These are phyloP conservation scores for Penicillium sp. DNA, from an alignment of 2,329 filamentous ascomycete species.

Conservation along the genomic window DNA sequence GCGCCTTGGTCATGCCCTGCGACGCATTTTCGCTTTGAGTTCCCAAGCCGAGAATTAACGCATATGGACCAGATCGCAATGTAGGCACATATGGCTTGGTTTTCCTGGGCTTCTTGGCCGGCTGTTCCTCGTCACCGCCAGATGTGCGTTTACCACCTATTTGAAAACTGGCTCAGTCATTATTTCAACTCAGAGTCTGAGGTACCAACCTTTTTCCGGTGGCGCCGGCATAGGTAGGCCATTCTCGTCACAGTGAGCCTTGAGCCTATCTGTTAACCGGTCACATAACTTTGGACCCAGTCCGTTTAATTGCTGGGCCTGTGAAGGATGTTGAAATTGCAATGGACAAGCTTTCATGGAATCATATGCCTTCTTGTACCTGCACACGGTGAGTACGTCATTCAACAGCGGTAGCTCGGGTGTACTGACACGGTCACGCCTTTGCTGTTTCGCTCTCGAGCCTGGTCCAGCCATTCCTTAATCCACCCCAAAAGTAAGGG, in stretches of 20 bases:
- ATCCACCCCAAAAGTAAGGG: constrained; percentile 72
- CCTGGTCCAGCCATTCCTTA: constrained; percentile 73
- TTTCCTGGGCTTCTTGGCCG: constrained; percentile 58
- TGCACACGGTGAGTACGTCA: constrained; percentile 29
- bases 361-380: constrained; percentile 74
- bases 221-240: constrained; percentile 67
- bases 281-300: constrained; percentile 72
- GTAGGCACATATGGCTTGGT: constrained; percentile 70
- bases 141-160: constrained; percentile 33
- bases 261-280: constrained; percentile 62
- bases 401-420: neutral
- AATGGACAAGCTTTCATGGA: constrained; percentile 75
- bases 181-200: neutral
- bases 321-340: constrained; percentile 68
- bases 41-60: constrained; percentile 67
- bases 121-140: constrained; percentile 35
- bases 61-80: constrained; percentile 73
- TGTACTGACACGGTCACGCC: constrained; percentile 56
- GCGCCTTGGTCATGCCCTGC: constrained; percentile 64
- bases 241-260: constrained; percentile 64
- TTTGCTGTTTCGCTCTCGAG: constrained; percentile 69
- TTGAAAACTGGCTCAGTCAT: constrained; percentile 12
- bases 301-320: constrained; percentile 71
- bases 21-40: constrained; percentile 57
- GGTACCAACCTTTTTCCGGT: constrained; percentile 46